Evolutionary conservation across 2,329 filamentous ascomycete genomes (phyloP).

Genomic region (Corynespora cassiicola): DNA sequence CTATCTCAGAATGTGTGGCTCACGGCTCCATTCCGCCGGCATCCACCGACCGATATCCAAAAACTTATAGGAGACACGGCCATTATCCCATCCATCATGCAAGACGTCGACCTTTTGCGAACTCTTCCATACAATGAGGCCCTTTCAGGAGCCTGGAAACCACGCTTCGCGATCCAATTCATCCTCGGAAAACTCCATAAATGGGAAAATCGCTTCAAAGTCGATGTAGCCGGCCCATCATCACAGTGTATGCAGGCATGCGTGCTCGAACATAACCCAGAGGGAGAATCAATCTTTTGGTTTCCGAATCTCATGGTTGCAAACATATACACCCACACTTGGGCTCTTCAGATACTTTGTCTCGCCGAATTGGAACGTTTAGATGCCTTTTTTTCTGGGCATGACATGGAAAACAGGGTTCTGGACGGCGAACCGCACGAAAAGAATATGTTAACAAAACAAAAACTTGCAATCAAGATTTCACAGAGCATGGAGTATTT

Average conservation of each 20-base stretch:
- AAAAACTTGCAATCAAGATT: slow-evolving; percentile 30
- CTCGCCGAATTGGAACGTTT: slow-evolving; percentile 32
- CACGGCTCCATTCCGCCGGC: slow-evolving; percentile 35
- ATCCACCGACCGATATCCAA: slow-evolving; percentile 38
- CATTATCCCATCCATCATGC: slow-evolving; percentile 35
- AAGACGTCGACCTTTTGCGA: slow-evolving; percentile 21
- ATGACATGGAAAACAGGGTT: neutral
- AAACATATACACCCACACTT: slow-evolving; percentile 48
- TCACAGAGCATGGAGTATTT: slow-evolving; percentile 47
- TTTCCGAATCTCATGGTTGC: slow-evolving; percentile 47
- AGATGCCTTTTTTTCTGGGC: neutral
- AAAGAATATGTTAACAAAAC: neutral
- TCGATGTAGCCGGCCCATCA: neutral
- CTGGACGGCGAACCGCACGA: neutral
- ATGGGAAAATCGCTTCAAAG: slow-evolving; percentile 3
- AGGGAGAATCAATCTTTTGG: slow-evolving; percentile 22
- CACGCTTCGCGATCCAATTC: neutral
- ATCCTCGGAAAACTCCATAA: neutral
- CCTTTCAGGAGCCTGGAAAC: neutral
- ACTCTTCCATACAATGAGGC: neutral
- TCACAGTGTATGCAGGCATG: neutral
- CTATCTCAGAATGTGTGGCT: slow-evolving; percentile 38
- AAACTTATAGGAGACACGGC: slow-evolving; percentile 36
- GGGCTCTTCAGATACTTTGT: slow-evolving; percentile 49
- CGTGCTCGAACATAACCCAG: no score